A percentile compares a stretch with the other conserved stretches of the same genome.
Conservation (phyloP, 257 asterid genomes). For the Buddleja alternifolia region DNA sequence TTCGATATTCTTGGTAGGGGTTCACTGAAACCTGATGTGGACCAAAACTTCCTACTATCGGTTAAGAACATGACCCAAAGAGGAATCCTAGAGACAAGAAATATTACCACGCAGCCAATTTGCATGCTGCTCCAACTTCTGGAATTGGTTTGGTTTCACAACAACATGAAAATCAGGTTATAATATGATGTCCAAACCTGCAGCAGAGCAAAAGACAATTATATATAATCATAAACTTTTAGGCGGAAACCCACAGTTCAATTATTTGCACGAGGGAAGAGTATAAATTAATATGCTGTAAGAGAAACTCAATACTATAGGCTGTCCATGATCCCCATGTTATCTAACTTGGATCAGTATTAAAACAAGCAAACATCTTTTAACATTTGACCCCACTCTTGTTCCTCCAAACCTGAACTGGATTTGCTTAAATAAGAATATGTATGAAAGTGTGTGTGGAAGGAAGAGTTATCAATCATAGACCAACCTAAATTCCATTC, state of each 20-base stretch:
- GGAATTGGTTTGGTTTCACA: no score
- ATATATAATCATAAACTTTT: not conserved
- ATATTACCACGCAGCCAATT: no score
- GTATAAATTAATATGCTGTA: conserved; percentile 23
- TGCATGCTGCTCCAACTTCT: no score
- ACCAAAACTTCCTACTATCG: no score
- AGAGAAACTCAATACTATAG: conserved; percentile 16
- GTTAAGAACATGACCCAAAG: no score
- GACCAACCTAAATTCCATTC: conserved; percentile 34
- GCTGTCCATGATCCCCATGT: conserved; percentile 43
- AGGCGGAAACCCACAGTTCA: conserved; percentile 16
- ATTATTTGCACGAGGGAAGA: conserved; percentile 34
- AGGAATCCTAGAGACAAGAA: no score
- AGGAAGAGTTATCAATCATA: conserved; percentile 27
- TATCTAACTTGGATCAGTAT: conserved; percentile 32
- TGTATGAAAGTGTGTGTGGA: not conserved
- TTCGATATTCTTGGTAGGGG: no score
- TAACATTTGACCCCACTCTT: conserved; percentile 31
- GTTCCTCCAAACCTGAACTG: conserved; percentile 17
- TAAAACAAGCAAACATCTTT: conserved; percentile 37
- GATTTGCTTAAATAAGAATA: conserved; percentile 18
- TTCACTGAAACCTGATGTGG: no score
- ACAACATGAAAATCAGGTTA: no score
- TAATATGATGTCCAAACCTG: not conserved
- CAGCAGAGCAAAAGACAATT: conserved; percentile 4